Conservation (phyloP, 116 monocot genomes). For the Phalaenopsis hybrid region DNA sequence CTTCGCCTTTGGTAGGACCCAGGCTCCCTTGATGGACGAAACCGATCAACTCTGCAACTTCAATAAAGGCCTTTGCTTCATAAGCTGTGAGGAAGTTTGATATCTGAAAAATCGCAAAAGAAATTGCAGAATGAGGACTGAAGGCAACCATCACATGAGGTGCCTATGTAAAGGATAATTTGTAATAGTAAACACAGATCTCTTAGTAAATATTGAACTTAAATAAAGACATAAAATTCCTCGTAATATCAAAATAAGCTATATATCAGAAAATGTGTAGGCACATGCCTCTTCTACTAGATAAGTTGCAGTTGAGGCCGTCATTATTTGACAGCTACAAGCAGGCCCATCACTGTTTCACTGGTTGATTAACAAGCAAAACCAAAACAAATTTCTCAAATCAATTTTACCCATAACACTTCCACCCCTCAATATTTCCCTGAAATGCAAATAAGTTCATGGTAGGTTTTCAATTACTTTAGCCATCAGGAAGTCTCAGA, state of each 20-base stretch:
- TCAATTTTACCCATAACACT: neutral
- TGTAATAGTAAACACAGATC: neutral
- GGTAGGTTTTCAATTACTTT: too few relatives aligned
- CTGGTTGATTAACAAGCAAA: neutral
- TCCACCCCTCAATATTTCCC: too few relatives aligned
- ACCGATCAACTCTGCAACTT: conserved; percentile 62
- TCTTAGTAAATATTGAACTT: neutral
- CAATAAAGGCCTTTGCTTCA: conserved; percentile 72
- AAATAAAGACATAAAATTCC: neutral
- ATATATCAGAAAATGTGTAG: neutral
- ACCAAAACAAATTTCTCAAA: neutral
- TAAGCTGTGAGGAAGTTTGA: conserved; percentile 56
- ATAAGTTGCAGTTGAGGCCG: neutral
- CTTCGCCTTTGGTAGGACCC: conserved; percentile 82
- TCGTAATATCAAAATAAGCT: neutral
- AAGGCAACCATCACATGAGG: neutral
- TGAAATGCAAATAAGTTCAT: too few relatives aligned
- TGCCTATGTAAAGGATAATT: too few relatives aligned
- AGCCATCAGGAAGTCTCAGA: too few relatives aligned
- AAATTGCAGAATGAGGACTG: neutral
- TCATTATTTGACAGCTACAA: neutral
- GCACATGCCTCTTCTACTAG: neutral
- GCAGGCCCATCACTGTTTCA: neutral
- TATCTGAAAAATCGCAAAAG: conserved; percentile 36
- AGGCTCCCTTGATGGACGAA: conserved; percentile 85